Evolutionary conservation across 257 asterid species (phyloP), one percentile per base, ranked within the genome.

Genomic region (Dorcoceras hygrometricum): DNA sequence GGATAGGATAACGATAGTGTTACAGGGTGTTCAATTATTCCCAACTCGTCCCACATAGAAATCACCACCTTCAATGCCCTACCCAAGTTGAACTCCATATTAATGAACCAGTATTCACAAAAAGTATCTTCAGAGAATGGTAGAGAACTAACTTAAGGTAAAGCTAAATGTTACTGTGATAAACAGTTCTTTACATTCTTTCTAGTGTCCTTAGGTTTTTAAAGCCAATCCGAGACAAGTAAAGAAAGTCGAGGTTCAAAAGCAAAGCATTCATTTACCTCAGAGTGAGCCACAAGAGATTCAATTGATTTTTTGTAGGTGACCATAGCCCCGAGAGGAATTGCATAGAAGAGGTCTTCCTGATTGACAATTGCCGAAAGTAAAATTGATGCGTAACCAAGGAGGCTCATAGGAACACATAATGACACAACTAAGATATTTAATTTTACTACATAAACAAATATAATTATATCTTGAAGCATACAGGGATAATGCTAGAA

Each of bases 301-400:
- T 80, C 89, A 67, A 91, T 66, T 69, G 91, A 83, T 51, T 75
- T 85, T 72, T 77, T 82, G 83, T 89, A 95, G 20, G 83, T 71
- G 76, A 80, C 86, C 81, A 83, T 71, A 18, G 96, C 90, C 73
- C 92, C 96, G 66, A 81, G 74, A 1, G 81, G 87, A 57, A 84
- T 81, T 58, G 84, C 46, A 70, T 95, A 91, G 84, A 89, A 91
- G 63, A 90, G 83, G 71, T 76, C 80, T 73, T 87, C 98, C 99
- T 95, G 84, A 71, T 72, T 53, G 70, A 64, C 56, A 74, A 69
- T 59, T 56, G 63, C 2, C 58, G 23, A 39, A 67, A 26, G 59
- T 56, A 62, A 72, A 39, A 65, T 8, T 43, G 65, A 31, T 56
- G 54, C 72, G 76, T 57, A 29, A 70, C 62, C 67, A 66, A 43